These are phyloP conservation scores for Metschnikowia anglica DNA, from an alignment of 805 yeast species.

Conservation along the genomic window DNA sequence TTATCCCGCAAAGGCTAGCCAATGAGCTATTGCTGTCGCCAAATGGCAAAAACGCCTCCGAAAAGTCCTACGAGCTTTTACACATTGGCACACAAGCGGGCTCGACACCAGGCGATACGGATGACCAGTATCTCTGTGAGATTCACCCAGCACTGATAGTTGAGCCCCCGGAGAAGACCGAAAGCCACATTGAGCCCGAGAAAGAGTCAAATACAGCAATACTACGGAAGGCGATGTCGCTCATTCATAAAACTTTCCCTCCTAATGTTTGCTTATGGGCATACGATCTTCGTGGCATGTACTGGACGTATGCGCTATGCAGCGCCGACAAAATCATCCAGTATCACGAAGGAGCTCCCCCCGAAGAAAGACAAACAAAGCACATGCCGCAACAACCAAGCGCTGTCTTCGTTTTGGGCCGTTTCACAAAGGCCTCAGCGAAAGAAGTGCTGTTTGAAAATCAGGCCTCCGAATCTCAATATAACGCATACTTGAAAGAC, in stretches of 20 bases:
- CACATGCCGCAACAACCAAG: conserved; percentile 32
- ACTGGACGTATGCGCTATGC: conserved; percentile 56
- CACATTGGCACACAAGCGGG: conserved; percentile 2
- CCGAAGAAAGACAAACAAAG: conserved; percentile 24
- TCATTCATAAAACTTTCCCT: conserved; percentile 15
- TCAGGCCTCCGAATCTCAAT: conserved; percentile 23
- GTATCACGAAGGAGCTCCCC: conserved; percentile 38
- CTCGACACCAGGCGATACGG: background rate
- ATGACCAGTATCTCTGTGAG: conserved; percentile 16
- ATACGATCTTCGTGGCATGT: conserved; percentile 34
- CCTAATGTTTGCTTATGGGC: conserved; percentile 16
- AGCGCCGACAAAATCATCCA: conserved; percentile 49
- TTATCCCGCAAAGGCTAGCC: background rate
- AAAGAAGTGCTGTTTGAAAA: conserved; percentile 13
- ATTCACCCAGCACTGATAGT: conserved; percentile 6
- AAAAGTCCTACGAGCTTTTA: conserved; percentile 5
- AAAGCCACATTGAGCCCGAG: background rate
- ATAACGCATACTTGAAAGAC: conserved; percentile 23
- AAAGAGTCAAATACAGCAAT: conserved; percentile 9
- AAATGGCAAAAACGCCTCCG: background rate
- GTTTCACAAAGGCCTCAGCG: conserved; percentile 23
- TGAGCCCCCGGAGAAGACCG: background rate
- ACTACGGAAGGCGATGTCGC: conserved; percentile 12
- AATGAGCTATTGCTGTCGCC: background rate
- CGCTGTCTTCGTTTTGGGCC: conserved; percentile 36